Evolutionary conservation across 306 rosid genomes (phyloP), one percentile per base, ranked within the genome.

Genomic region (Trifolium fragiferum): DNA sequence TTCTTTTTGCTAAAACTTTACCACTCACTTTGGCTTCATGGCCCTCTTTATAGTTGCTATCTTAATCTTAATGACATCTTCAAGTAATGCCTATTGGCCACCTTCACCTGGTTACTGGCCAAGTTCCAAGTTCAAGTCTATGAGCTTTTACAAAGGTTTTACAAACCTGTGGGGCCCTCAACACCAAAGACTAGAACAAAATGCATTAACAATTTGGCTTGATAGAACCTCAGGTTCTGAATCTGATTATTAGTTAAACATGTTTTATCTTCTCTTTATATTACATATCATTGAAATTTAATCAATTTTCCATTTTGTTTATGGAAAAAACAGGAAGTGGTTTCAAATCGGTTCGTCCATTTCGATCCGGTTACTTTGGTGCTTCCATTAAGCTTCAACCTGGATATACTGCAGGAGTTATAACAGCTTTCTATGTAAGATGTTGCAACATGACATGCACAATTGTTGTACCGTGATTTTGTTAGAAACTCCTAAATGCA

Each of bases 401-500:
- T 63, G 99, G 99, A 59, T 94, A 94, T 51, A 92, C 99, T 53
- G 99, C 99, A 41, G 99, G 99, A 77, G 97, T 94, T 71, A 94
- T 94, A 61, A 91, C 99, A 74, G 83, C 99, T 68, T 89, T 92
- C 81, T 94, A 94, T 80, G 98, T 94, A 81, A 85, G 93, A 66
- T 14, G n/a, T 12, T 14, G 0, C 63, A 57, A 57, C 10, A 11
- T 57, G 16, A 12, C n/a, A 6, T 12, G 15, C 8, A 57, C 27
- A 8, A 23, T 23, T 23, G 37, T 55, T 30, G 7, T 16, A 49
- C 1, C 16, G 7, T 49, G 21, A 49, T 15, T 43, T 44, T 44
- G 50, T 5, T 44, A n/a, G 16, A 44, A 13, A 5, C 50, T 12
- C 50, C 6, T 12, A 41, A 44, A 43, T 43, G n/a, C 12, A 43